These are phyloP conservation scores for Excoecaria agallocha DNA, from an alignment of 345 rosid genomes.

Conservation along the genomic window DNA sequence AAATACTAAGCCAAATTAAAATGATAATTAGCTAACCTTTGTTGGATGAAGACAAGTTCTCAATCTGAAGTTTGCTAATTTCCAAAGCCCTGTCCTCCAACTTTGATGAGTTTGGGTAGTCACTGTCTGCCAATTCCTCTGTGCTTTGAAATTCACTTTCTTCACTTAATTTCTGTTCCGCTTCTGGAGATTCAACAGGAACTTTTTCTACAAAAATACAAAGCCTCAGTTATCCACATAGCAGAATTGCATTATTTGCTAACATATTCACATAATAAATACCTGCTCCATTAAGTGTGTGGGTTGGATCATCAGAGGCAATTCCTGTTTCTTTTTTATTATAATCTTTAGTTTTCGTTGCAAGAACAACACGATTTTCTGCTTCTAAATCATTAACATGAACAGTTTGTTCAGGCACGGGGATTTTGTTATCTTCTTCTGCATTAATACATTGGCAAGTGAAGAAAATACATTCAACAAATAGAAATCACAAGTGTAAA, in stretches of 20 bases:
- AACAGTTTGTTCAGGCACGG: conserved; percentile 20
- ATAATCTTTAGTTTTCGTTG: conserved; percentile 12
- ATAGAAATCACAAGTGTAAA: neutral
- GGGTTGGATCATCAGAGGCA: conserved; percentile 13
- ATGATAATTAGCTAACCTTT: conserved; percentile 28
- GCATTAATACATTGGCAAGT: conserved; percentile 18
- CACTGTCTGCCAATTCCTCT: conserved; percentile 16
- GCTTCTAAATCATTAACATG: conserved; percentile 10
- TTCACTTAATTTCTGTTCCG: conserved; percentile 20
- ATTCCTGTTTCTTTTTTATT: conserved; percentile 16
- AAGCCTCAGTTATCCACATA: neutral
- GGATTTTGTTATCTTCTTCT: conserved; percentile 25
- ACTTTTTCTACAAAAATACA: conserved; percentile 23
- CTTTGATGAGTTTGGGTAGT: conserved; percentile 12
- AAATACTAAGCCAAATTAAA: neutral
- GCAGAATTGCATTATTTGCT: neutral
- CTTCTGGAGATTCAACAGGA: conserved; percentile 19
- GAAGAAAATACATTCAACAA: neutral
- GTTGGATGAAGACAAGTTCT: conserved; percentile 19
- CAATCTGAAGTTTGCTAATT: conserved; percentile 13
- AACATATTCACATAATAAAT: neutral
- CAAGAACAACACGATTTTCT: conserved; percentile 24
- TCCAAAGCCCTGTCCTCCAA: conserved; percentile 8
- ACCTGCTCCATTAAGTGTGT: conserved; percentile 20
- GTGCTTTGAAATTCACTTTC: conserved; percentile 12